Evolutionary conservation across 2,329 filamentous ascomycete genomes (phyloP).

Genomic region (Sporothrix variecibatus): DNA sequence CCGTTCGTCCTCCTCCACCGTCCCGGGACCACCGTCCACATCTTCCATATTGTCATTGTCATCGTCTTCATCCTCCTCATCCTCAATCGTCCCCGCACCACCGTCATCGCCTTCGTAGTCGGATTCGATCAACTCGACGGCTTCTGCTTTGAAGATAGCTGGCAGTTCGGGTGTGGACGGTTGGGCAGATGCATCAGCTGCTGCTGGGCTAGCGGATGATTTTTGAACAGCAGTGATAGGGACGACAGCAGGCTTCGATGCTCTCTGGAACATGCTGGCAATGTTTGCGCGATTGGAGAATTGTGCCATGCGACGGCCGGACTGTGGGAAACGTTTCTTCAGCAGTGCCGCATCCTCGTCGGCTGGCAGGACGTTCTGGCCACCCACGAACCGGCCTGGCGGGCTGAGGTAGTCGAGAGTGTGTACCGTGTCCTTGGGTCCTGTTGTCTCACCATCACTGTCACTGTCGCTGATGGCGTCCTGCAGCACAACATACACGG

Average conservation of each 20-base stretch:
- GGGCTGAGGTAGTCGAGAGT: conserved; percentile 79
- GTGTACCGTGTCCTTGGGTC: conserved; percentile 42
- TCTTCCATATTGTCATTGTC: neutral
- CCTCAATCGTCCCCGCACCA: neutral
- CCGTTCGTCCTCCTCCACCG: conserved; percentile 3
- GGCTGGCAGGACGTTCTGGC: conserved; percentile 36
- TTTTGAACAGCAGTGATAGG: neutral
- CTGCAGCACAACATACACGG: conserved; percentile 76
- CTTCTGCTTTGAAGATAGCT: conserved; percentile 20
- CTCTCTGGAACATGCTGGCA: conserved; percentile 77
- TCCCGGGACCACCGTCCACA: neutral
- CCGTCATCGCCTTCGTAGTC: conserved; percentile 18
- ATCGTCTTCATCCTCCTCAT: conserved; percentile 1
- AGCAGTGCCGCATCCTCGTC: conserved; percentile 16
- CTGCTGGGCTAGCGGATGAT: neutral
- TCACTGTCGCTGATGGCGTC: conserved; percentile 52
- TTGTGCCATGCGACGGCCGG: conserved; percentile 81
- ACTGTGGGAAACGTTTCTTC: conserved; percentile 63
- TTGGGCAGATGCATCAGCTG: neutral
- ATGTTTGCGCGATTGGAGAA: conserved; percentile 85
- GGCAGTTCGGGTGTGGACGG: conserved; percentile 12
- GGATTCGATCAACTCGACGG: conserved; percentile 11
- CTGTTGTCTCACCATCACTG: conserved; percentile 39
- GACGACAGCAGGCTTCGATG: neutral
- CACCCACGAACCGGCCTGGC: conserved; percentile 67